Evolutionary conservation across 2,329 filamentous ascomycete genomes (phyloP).

Genomic region (Fusarium guadeloupense): DNA sequence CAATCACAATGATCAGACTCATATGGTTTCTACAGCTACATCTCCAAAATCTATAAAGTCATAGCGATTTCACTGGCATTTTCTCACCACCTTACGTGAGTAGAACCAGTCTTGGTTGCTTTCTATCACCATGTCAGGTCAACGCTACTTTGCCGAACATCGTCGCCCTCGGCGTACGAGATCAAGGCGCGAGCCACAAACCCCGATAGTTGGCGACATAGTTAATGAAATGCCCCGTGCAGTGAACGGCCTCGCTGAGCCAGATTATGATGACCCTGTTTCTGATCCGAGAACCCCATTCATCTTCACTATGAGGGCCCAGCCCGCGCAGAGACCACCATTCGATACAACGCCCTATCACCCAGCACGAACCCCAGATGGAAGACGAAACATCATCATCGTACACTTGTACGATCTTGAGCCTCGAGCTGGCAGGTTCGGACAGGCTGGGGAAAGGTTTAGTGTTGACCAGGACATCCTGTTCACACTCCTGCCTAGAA

Average conservation of each 20-base stretch:
- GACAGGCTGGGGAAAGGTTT: constrained; percentile 19
- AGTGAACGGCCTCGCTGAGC: constrained; percentile 9
- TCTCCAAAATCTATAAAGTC: constrained; percentile 10
- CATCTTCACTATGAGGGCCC: background rate
- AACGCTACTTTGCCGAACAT: background rate
- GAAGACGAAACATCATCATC: constrained; percentile 16
- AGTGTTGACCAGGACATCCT: constrained; percentile 16
- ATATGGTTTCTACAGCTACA: background rate
- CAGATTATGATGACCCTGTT: background rate
- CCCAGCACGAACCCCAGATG: background rate
- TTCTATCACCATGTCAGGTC: background rate
- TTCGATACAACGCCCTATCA: background rate
- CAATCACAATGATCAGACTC: constrained; percentile 12
- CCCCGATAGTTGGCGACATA: background rate
- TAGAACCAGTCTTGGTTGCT: background rate
- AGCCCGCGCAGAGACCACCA: background rate
- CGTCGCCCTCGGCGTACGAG: background rate
- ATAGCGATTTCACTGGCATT: background rate
- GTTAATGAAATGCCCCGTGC: background rate
- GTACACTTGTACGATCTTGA: constrained; percentile 16
- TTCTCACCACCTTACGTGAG: too few species aligned
- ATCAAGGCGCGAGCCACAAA: background rate
- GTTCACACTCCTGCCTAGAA: constrained; percentile 21
- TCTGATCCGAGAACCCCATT: background rate
- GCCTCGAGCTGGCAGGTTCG: constrained; percentile 2